phyloP scores from a whole-genome alignment of 2,329 filamentous ascomycete species.

The Penicillium sp. region DNA sequence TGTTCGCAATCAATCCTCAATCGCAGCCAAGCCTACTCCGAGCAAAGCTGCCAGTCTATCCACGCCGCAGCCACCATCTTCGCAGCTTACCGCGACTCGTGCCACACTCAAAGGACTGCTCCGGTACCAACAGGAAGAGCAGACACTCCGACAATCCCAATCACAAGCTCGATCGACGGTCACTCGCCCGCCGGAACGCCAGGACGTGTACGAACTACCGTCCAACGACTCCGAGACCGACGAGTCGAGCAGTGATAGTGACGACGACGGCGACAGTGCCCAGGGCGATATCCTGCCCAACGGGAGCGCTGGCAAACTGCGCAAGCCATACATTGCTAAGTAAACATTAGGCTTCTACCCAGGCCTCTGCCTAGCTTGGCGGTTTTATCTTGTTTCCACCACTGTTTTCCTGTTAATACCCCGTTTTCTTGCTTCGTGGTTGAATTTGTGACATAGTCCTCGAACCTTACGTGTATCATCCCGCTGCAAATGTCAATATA shows the following conservation, averaged over 20 bases:
- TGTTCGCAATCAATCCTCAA: neutral
- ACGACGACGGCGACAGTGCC: neutral
- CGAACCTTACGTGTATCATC: too few relatives aligned
- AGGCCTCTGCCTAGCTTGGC: too few relatives aligned
- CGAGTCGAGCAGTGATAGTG: neutral
- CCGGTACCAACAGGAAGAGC: neutral
- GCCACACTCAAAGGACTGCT: neutral
- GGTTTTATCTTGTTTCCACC: too few relatives aligned
- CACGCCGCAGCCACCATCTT: neutral
- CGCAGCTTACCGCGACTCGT: neutral
- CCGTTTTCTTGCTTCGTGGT: too few relatives aligned
- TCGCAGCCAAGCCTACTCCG: neutral
- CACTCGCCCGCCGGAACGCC: neutral
- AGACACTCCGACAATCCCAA: neutral
- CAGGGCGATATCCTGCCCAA: neutral
- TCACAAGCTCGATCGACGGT: neutral
- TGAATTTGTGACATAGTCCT: too few relatives aligned
- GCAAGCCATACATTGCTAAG: neutral
- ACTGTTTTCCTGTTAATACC: too few relatives aligned
- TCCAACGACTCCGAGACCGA: too few relatives aligned
- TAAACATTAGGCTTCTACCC: too few relatives aligned
- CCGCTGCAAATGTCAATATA: too few relatives aligned
- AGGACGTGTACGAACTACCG: neutral
- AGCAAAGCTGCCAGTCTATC: neutral
- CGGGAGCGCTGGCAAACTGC: neutral